These are phyloP conservation scores for Chaetomium sp. DNA, from an alignment of 2,329 filamentous ascomycete genomes.

Conservation along the genomic window DNA sequence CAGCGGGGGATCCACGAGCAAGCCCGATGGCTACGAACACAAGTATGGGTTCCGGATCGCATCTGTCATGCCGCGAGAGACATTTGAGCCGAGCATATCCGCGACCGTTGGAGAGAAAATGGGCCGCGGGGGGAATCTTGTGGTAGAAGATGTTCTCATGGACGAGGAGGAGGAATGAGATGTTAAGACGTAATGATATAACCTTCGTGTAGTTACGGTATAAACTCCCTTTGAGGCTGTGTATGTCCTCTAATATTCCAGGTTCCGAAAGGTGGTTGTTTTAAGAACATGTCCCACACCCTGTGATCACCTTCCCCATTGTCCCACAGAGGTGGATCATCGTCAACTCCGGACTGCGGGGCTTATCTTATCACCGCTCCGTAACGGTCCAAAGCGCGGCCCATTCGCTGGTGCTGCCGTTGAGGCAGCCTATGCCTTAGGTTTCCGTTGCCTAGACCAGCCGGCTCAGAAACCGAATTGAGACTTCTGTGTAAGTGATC, in stretches of 20 bases:
- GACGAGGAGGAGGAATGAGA: slow-evolving; percentile 25
- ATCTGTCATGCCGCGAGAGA: slow-evolving; percentile 74
- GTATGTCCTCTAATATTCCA: not conserved
- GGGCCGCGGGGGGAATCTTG: slow-evolving; percentile 77
- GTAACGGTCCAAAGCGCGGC: too few species aligned
- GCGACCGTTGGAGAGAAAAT: slow-evolving; percentile 66
- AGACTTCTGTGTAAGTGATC: too few species aligned
- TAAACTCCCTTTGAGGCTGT: not conserved
- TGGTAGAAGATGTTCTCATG: slow-evolving; percentile 62
- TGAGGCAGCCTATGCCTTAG: too few species aligned
- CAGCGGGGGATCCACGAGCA: slow-evolving; percentile 32
- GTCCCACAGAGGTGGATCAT: too few species aligned
- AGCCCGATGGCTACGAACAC: slow-evolving; percentile 68
- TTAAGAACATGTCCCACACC: too few species aligned
- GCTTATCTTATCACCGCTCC: slow-evolving; percentile 6
- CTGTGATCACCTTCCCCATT: too few species aligned
- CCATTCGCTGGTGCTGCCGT: too few species aligned
- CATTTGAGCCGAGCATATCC: slow-evolving; percentile 63
- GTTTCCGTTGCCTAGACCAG: too few species aligned
- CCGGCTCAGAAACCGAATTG: too few species aligned
- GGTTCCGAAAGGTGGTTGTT: too few species aligned
- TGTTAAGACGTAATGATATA: not conserved
- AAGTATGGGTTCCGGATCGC: slow-evolving; percentile 81
- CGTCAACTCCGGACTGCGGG: not conserved
- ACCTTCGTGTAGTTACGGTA: not conserved